A percentile compares a stretch with the other conserved stretches of the same genome.
Conservation (phyloP, 306 rosid genomes). For the Rubus parviflorus region DNA sequence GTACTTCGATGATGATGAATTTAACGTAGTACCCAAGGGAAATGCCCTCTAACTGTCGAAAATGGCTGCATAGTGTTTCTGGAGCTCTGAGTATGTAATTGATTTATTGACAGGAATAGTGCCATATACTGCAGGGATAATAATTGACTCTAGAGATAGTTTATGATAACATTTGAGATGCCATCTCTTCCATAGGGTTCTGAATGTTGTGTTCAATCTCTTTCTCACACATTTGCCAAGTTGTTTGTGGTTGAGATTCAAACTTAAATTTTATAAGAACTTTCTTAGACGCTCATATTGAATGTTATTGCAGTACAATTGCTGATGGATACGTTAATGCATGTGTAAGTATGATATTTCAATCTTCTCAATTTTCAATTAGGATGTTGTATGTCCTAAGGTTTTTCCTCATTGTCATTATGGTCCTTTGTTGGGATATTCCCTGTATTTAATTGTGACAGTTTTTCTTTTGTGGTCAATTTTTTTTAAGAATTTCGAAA, state of each 20-base stretch:
- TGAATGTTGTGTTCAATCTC: not conserved
- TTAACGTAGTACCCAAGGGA: not conserved
- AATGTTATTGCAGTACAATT: not conserved
- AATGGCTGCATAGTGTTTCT: not conserved
- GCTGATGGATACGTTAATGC: not conserved
- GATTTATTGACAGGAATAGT: not conserved
- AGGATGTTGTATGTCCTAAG: not conserved
- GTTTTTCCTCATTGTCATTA: not conserved
- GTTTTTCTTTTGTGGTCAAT: not conserved
- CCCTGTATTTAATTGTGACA: not conserved
- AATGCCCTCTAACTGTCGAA: not conserved
- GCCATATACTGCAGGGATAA: not conserved
- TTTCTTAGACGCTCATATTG: not conserved
- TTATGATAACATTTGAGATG: not conserved
- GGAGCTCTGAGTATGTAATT: not conserved
- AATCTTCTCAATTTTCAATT: not conserved
- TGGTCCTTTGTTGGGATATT: not conserved
- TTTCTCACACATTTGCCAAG: not conserved
- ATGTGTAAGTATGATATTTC: not conserved
- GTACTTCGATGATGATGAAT: not conserved
- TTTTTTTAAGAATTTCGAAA: not conserved
- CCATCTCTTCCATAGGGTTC: not conserved
- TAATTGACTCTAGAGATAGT: not conserved
- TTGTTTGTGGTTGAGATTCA: conserved; percentile 14
- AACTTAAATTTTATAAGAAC: not conserved